Evolutionary conservation across 306 rosid species (phyloP).

Genomic region (Canavalia gladiata): DNA sequence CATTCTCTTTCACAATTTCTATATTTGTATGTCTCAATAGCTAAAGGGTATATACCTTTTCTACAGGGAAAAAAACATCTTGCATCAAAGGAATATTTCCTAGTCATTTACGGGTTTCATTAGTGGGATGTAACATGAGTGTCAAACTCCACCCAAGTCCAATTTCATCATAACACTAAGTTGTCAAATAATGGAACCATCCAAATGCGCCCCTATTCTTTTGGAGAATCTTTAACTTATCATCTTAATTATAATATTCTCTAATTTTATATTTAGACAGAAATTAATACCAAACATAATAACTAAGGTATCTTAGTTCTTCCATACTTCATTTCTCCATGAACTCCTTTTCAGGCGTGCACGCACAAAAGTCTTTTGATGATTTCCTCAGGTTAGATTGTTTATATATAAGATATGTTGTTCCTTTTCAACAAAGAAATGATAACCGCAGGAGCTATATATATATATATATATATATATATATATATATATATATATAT

Average conservation of each 20-base stretch:
- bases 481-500: conserved; percentile 19
- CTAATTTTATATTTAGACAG: conserved; percentile 10
- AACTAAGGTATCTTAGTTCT: conserved; percentile 28
- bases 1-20: conserved; percentile 35
- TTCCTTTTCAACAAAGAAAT: conserved; percentile 40
- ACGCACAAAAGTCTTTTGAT: conserved; percentile 20
- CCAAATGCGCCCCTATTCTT: conserved; percentile 40
- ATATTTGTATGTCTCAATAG: conserved; percentile 22
- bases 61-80: neutral
- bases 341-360: conserved; percentile 45
- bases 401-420: conserved; percentile 5
- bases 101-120: conserved; percentile 5
- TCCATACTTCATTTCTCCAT: conserved; percentile 35
- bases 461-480: neutral
- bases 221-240: conserved; percentile 51
- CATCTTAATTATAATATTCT: neutral
- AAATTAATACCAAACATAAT: conserved; percentile 24
- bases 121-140: conserved; percentile 42
- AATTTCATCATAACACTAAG: conserved; percentile 43
- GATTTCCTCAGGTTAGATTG: conserved; percentile 36
- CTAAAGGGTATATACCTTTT: conserved; percentile 40
- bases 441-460: conserved; percentile 36
- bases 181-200: conserved; percentile 34
- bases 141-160: conserved; percentile 34
- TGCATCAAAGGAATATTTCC: conserved; percentile 25